These are phyloP conservation scores for Cladorrhinum sp. DNA, from an alignment of 2,329 filamentous ascomycete species.

Conservation along the genomic window DNA sequence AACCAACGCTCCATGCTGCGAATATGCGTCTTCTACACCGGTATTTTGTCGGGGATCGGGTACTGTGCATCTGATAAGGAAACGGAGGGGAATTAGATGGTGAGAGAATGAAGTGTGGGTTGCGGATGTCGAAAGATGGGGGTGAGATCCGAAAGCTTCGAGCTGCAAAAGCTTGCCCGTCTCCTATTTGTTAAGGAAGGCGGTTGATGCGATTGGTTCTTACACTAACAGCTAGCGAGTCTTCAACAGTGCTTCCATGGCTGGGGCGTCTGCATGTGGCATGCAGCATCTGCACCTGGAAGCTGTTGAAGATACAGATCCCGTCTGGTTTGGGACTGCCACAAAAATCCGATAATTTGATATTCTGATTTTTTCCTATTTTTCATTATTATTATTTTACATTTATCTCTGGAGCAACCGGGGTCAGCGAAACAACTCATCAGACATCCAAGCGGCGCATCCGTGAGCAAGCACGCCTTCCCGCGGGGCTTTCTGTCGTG, in stretches of 20 bases:
- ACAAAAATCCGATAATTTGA: background rate
- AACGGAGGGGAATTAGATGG: background rate
- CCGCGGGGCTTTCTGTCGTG: background rate
- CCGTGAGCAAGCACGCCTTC: conserved; percentile 10
- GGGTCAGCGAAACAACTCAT: conserved; percentile 15
- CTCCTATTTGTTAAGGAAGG: background rate
- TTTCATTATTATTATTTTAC: background rate
- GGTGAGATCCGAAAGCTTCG: background rate
- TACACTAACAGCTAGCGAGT: background rate
- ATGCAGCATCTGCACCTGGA: background rate
- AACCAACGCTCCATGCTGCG: background rate
- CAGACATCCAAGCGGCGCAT: conserved; percentile 12
- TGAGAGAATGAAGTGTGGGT: background rate
- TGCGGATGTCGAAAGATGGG: background rate
- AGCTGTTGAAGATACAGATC: background rate
- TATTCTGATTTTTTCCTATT: background rate
- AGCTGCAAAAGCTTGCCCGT: background rate
- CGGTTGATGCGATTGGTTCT: background rate
- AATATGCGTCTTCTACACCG: background rate
- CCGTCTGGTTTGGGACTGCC: no score
- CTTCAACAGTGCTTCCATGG: background rate
- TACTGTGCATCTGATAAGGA: background rate
- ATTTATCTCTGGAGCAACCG: background rate
- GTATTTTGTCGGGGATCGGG: background rate
- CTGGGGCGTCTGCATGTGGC: background rate